These are phyloP conservation scores for Daedaleopsis nitida DNA, from an alignment of 768 basidiomycete genomes.

Conservation along the genomic window DNA sequence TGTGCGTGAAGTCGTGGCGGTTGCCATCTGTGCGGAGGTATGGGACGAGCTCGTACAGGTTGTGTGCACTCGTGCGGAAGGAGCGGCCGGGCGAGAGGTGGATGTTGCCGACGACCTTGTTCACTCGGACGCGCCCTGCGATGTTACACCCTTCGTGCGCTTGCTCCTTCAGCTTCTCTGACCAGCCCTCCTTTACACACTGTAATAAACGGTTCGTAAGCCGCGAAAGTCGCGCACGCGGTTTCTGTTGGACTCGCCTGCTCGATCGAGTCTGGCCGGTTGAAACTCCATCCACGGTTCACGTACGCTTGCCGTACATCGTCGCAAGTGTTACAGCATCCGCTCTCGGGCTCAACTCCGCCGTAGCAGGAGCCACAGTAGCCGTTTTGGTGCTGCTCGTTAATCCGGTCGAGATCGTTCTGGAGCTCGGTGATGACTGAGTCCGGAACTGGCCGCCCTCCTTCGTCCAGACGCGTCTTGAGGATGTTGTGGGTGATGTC, in stretches of 20 bases:
- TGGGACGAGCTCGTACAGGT: constrained; percentile 89
- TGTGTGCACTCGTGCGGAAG: constrained; percentile 84
- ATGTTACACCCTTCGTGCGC: constrained; percentile 94
- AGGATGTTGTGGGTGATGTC: constrained; percentile 88
- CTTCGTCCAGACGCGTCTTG: constrained; percentile 73
- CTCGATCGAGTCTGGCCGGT: constrained; percentile 86
- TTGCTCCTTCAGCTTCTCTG: constrained; percentile 90
- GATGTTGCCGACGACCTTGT: constrained; percentile 96
- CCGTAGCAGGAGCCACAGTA: constrained; percentile 99
- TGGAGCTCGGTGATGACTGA: constrained; percentile 63
- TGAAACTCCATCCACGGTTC: constrained; percentile 93
- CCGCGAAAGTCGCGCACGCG: too few species aligned
- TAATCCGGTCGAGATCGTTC: constrained; percentile 86
- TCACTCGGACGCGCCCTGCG: constrained; percentile 87
- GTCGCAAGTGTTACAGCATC: constrained; percentile 97
- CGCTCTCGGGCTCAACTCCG: constrained; percentile 68
- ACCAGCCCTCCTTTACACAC: constrained; percentile 95
- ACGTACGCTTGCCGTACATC: constrained; percentile 90
- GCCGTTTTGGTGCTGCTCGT: constrained; percentile 53
- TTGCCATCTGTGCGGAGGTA: constrained; percentile 88
- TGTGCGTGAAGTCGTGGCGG: constrained; percentile 93
- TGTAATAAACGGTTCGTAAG: constrained; percentile 30
- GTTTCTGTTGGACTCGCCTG: constrained; percentile 57
- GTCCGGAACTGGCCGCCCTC: constrained; percentile 61
- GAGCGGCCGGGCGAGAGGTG: constrained; percentile 93